Conservation (phyloP, 306 rosid genomes). For the Acacia melanoxylon region DNA sequence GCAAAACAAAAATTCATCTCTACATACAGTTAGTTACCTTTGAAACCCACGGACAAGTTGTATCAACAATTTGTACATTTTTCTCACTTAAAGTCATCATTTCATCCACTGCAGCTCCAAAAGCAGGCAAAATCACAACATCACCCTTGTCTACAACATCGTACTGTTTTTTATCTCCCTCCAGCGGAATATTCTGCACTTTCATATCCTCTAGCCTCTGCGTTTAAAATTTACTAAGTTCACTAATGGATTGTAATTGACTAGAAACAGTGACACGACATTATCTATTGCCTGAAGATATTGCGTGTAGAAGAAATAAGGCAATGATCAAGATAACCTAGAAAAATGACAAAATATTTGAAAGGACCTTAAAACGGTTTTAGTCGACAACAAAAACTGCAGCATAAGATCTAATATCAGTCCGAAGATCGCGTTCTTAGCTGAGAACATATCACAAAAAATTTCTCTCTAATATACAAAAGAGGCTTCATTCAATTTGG, state of each 20-base stretch:
- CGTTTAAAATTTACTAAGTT: conserved; percentile 21
- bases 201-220: conserved; percentile 91
- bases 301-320: background rate
- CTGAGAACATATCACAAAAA: background rate
- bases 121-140: conserved; percentile 97
- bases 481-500: background rate
- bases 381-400: conserved; percentile 1
- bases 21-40: conserved; percentile 55
- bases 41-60: conserved; percentile 99
- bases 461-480: background rate
- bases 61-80: conserved; percentile 89
- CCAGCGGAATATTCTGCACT: conserved; percentile 68
- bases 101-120: conserved; percentile 97
- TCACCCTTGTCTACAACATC: conserved; percentile 79
- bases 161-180: conserved; percentile 70
- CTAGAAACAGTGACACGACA: conserved; percentile 1
- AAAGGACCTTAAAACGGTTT: background rate
- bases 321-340: conserved; percentile 8
- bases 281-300: background rate
- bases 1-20: conserved; percentile 7
- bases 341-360: background rate
- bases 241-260: background rate
- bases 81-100: conserved; percentile 80
- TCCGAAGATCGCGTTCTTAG: background rate
- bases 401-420: background rate